Percentiles rank a stretch among this genome's conserved stretches.
phyloP scores from a whole-genome alignment of 441 rosid genomes.

The Mallotus repandus region DNA sequence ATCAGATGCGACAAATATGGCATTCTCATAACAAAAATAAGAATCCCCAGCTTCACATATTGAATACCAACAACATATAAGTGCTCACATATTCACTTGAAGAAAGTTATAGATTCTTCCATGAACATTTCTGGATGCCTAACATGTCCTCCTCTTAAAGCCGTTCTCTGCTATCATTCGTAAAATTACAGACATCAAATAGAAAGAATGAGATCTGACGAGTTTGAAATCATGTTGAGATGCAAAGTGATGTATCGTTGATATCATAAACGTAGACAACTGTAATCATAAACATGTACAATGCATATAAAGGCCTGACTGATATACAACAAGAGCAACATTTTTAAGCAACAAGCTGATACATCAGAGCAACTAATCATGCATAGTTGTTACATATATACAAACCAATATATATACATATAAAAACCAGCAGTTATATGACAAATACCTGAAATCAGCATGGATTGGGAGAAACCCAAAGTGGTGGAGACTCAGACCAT shows the following conservation, averaged over 20 bases:
- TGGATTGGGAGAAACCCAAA: conserved; percentile 66
- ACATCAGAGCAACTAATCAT: neutral
- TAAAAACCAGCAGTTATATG: conserved; percentile 9
- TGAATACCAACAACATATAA: neutral
- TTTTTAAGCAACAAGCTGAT: conserved; percentile 10
- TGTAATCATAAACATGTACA: neutral
- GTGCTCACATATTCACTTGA: neutral
- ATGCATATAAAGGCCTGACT: neutral
- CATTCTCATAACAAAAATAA: neutral
- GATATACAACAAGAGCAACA: neutral
- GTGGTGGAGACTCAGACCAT: conserved; percentile 37
- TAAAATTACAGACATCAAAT: neutral
- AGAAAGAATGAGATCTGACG: neutral
- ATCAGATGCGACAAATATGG: too few relatives aligned
- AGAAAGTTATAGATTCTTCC: neutral
- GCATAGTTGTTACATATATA: neutral
- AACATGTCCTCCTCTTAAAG: neutral
- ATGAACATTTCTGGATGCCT: neutral
- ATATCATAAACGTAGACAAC: neutral
- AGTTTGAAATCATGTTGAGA: neutral
- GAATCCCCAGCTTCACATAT: neutral
- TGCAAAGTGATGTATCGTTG: neutral
- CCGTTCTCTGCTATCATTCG: neutral
- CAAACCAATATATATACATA: neutral
- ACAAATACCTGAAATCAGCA: conserved; percentile 24